phyloP scores from a whole-genome alignment of 495 filamentous ascomycete species.

The Penicillium cataractarum region DNA sequence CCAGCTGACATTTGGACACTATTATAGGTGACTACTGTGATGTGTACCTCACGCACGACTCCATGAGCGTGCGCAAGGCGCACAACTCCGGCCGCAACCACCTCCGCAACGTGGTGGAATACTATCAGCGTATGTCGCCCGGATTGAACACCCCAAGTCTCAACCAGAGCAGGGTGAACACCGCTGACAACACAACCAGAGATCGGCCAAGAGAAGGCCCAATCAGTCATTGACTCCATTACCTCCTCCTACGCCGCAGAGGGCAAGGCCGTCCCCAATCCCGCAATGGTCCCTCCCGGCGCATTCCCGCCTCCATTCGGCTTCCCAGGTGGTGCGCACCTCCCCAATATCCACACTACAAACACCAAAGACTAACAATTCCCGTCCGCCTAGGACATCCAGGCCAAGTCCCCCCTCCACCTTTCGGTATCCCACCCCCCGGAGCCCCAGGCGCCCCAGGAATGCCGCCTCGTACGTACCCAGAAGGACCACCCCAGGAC shows the following conservation, averaged over 20 bases:
- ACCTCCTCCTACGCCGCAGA: constrained; percentile 93
- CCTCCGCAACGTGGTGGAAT: constrained; percentile 94
- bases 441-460: constrained; percentile 47
- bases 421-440: constrained; percentile 56
- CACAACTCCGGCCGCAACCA: constrained; percentile 97
- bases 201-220: constrained; percentile 97
- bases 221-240: constrained; percentile 96
- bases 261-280: constrained; percentile 82
- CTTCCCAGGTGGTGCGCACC: constrained; percentile 55
- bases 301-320: constrained; percentile 56
- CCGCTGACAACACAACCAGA: constrained; percentile 54
- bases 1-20: constrained; percentile 17
- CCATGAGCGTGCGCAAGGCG: constrained; percentile 98
- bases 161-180: neutral
- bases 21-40: constrained; percentile 95
- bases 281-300: constrained; percentile 65
- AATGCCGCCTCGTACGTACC: constrained; percentile 51
- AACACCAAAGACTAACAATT: constrained; percentile 18
- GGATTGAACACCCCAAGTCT: neutral
- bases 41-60: constrained; percentile 99
- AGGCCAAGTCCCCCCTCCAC: constrained; percentile 59
- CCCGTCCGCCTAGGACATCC: constrained; percentile 34
- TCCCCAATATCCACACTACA: neutral
- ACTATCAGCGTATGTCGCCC: constrained; percentile 84
- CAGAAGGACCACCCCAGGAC: constrained; percentile 17